Base-by-base conservation (phyloP, 257 asterid genomes). In the Nemophila menziesii region DNA sequence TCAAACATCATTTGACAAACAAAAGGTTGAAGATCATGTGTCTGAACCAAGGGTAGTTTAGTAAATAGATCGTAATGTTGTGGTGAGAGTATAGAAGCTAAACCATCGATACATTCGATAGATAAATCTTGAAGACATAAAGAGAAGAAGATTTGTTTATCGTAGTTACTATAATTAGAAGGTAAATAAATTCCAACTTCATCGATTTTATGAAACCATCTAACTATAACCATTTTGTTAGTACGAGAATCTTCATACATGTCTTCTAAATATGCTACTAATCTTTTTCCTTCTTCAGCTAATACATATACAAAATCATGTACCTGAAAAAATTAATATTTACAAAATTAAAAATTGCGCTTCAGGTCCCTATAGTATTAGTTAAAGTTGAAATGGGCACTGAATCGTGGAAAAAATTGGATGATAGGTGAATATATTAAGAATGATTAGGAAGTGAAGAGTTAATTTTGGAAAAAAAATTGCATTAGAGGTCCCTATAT, bases 191-290 rank as follows among this genome's bases (percentile, higher is more conserved):
- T 62, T 79, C 82, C 85, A 86, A 79, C 92, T 78, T 86, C 97
- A 53, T 86, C 97, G 70, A 79, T 65, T 79, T 73, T 82, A 87
- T 86, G 93, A 71, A 86, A 86, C 94, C 94, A 86, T 57, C 73
- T 92, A 70, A 86, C 97, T 79, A 72, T 79, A 60, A 83, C 93
- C 85, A 74, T 72, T 79, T 68, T 79, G 80, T 74, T 77, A 72
- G 94, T 87, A 44, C 72, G 68, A 54, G 49, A 39, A 65, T 86
- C 94, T 64, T 86, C 94, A 40, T 77, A 86, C 68, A 82, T 72
- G 61, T 86, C 97, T 47, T 82, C 85, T 48, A 86, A 50, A 70
- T 86, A 73, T 48, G 94, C 94, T 46, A 86, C 80, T 37, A 82
- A 93, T 20, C 77, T 58, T 47, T 77, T 77, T 53, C 50, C 70